Evolutionary conservation across 345 rosid species (phyloP), one percentile per base, ranked within the genome.

Genomic region (Gossypium australe): DNA sequence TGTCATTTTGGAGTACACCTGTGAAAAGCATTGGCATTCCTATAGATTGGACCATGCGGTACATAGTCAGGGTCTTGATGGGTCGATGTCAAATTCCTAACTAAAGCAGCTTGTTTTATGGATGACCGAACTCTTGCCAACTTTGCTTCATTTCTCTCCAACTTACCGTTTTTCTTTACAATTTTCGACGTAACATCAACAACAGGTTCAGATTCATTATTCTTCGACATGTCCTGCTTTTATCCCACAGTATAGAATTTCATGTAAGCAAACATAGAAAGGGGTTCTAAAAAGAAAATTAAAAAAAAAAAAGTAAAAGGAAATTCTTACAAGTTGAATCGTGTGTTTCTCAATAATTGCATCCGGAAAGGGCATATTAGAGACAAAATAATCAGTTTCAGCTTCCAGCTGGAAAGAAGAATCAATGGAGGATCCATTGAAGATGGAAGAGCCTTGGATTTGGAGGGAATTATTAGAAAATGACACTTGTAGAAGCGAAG

Each of bases 21-120:
- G 14, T 85, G 86, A 64, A 89, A 86, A 5, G 87, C 85, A 47
- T 83, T 78, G 61, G 89, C 73, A 72, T 88, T 88, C 48, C 85
- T 71, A 76, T 89, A 89, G 18, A 89, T 82, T 5, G 66, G 75
- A 0, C 90, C 89, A 10, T 71, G 77, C 12, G 94, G 90, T 49
- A 85, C 78, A 67, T 83, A 84, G 41, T 85, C 89, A 9, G 38
- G n/a, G 49, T 85, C 86, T 25, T 18, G 38, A 16, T 60, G 72
- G 44, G 63, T 18, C 2, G 74, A 38, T 29, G 72, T 8, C 38
- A 53, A 69, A 47, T 83, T 81, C 18, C 41, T 52, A 24, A 59
- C 70, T 5, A 72, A 0, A 12, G 75, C 68, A 53, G 92, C 87
- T 78, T 85, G 83, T 76, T 55, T 84, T 34, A 89, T 86, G 68